Evolutionary conservation across 2,329 filamentous ascomycete species (phyloP).

Genomic region (Tolypocladium amazonense): DNA sequence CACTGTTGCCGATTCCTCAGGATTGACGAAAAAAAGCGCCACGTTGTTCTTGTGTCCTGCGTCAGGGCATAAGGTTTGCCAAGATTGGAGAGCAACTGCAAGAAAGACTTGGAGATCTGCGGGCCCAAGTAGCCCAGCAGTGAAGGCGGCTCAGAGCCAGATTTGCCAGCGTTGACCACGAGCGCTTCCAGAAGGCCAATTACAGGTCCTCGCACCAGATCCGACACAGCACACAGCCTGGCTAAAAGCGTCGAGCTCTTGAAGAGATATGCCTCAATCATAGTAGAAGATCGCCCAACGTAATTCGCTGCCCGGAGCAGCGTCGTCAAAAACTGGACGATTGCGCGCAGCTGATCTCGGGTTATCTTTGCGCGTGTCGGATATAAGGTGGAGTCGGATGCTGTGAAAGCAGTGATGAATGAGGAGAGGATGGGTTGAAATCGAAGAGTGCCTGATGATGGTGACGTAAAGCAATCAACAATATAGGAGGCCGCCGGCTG

Average conservation of each 20-base stretch:
- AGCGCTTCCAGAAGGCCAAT: conserved; percentile 63
- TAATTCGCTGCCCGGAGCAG: conserved; percentile 61
- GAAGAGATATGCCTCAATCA: conserved; percentile 70
- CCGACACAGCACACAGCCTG: conserved; percentile 61
- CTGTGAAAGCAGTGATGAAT: conserved; percentile 37
- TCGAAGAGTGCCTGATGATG: conserved; percentile 57
- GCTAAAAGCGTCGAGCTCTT: conserved; percentile 68
- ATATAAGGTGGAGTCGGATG: conserved; percentile 53
- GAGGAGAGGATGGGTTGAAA: conserved; percentile 69
- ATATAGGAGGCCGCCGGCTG: conserved; percentile 66
- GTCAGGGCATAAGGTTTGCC: conserved; percentile 63
- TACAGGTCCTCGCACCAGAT: conserved; percentile 54
- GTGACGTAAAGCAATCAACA: conserved; percentile 64
- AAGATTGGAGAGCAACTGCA: conserved; percentile 66
- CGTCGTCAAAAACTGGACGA: conserved; percentile 55
- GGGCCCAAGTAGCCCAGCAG: conserved; percentile 83
- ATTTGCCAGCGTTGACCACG: conserved; percentile 57
- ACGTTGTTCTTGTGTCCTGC: conserved; percentile 57
- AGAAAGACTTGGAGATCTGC: conserved; percentile 72
- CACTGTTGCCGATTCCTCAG: conserved; percentile 88
- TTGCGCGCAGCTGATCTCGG: conserved; percentile 50
- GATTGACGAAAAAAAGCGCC: conserved; percentile 78
- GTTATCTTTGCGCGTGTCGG: conserved; percentile 42
- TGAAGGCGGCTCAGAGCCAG: conserved; percentile 72
- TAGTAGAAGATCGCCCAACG: conserved; percentile 49